Evolutionary conservation across 768 basidiomycete species (phyloP), one percentile per base, ranked within the genome.

Genomic region (Sarcomyxa edulis): DNA sequence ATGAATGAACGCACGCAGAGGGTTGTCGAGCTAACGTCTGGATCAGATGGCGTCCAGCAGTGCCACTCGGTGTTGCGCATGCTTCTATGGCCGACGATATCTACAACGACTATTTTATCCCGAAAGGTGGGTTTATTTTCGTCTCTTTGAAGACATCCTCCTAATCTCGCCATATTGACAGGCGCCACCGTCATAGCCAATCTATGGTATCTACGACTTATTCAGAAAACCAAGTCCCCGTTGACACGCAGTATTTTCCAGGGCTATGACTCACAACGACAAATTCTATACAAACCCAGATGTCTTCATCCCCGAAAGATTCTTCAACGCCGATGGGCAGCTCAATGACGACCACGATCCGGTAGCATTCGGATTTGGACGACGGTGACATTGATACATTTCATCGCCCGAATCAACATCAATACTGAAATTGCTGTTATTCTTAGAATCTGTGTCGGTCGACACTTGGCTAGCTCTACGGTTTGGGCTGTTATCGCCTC

Each of bases 391-490:
- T 12, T 24, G 26, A 8, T 11, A 9, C 24, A 24, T 28, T n/a
- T 10, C 33, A 23, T 14, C 27, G 16, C 18, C 35, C 16, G 34
- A 37, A 18, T 6, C 21, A 23, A 12, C 4, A n/a, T 42, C 30
- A 5, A 28, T n/a, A n/a, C n/a, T n/a, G n/a, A n/a, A n/a, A n/a
- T n/a, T n/a, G n/a, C n/a, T 6, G 6, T 18, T 39, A 18, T 15
- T 20, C 34, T 14, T 28, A 59, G 58, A 21, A 48, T 55, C 14
- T 62, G 61, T 40, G 56, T 58, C n/a, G 66, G 60, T 1, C 34
- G 39, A 21, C 51, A 58, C 28, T 52, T 65, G 42, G 61, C 53
- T 4, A 32, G 44, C 3, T 49, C 55, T 4, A 49, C 54, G 2
- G 15, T 60, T 9, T 56, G 51, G 48, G 52, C 63, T 24, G 47